A percentile compares a stretch with the other conserved stretches of the same genome.
Evolutionary conservation across 2,329 filamentous ascomycete genomes (phyloP).

Genomic region (Podosphaera fusca): DNA sequence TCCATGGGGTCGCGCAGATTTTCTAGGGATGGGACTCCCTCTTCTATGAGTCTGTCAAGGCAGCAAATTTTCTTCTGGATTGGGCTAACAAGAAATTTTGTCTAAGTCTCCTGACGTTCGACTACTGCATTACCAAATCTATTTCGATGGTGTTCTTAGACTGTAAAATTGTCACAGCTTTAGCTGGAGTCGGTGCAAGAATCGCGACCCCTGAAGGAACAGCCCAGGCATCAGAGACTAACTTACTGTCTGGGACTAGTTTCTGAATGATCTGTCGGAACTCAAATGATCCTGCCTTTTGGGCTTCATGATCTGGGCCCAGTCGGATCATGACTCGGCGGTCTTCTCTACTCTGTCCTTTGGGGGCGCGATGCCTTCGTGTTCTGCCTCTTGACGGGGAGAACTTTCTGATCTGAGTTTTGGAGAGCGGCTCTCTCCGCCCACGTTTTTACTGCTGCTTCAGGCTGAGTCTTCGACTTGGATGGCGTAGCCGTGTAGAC

Average conservation of each 20-base stretch:
- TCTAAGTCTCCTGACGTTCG: background rate
- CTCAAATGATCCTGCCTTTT: background rate
- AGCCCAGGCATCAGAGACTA: background rate
- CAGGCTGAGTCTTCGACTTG: background rate
- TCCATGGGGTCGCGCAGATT: background rate
- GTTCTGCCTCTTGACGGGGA: background rate
- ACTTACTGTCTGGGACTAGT: background rate
- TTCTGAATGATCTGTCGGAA: background rate
- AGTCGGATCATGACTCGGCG: background rate
- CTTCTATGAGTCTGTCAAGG: background rate
- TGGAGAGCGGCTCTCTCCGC: background rate
- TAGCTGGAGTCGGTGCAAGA: background rate
- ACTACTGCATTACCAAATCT: background rate
- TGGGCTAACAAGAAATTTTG: background rate
- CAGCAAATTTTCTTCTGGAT: background rate
- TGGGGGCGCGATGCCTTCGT: background rate
- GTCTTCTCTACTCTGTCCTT: background rate
- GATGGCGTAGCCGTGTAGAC: background rate
- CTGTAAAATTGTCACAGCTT: conserved; percentile 1
- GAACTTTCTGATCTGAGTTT: background rate
- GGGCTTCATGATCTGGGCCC: background rate
- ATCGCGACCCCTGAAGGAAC: conserved; percentile 1
- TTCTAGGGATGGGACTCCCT: background rate
- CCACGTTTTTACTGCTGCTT: background rate
- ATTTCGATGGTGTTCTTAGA: background rate